Conservation (phyloP, 192 early-diverging fungal species). For the Entophlyctis helioformis region DNA sequence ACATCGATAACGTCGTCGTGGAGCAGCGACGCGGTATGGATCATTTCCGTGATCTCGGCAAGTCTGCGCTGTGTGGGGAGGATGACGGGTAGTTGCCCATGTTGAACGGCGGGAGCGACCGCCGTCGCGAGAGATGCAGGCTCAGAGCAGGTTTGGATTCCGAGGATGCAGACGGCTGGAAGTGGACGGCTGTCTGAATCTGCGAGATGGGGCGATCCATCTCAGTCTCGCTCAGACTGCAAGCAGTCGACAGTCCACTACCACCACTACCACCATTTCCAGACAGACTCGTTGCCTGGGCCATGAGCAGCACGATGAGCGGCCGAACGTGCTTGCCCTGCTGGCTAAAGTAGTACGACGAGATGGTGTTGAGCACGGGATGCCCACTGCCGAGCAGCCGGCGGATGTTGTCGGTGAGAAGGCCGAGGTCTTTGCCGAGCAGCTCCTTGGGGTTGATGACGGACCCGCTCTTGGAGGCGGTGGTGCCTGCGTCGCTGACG, state of each 20-base stretch:
- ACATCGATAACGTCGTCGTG: constrained; percentile 91
- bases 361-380: constrained; percentile 79
- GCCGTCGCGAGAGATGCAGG: too few relatives aligned
- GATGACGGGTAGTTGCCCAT: constrained; percentile 32
- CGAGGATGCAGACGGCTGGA: too few relatives aligned
- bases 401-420: constrained; percentile 76
- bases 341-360: constrained; percentile 81
- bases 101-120: too few relatives aligned
- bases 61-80: constrained; percentile 81
- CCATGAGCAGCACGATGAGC: constrained; percentile 77
- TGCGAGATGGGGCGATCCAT: too few relatives aligned
- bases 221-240: too few relatives aligned
- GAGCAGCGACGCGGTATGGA: constrained; percentile 88
- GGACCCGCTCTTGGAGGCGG: constrained; percentile 11
- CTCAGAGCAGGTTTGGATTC: too few relatives aligned
- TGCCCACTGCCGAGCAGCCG: constrained; percentile 74
- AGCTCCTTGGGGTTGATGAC: constrained; percentile 64
- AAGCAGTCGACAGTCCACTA: too few relatives aligned
- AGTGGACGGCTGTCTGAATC: too few relatives aligned
- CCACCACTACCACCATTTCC: too few relatives aligned
- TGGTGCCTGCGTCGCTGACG: too few relatives aligned
- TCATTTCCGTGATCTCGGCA: constrained; percentile 97
- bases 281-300: constrained; percentile 82
- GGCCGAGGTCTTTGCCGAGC: constrained; percentile 69
- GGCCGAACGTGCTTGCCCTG: constrained; percentile 86